Conservation (phyloP, 2,329 filamentous ascomycete genomes). For the Remersonia thermophila region DNA sequence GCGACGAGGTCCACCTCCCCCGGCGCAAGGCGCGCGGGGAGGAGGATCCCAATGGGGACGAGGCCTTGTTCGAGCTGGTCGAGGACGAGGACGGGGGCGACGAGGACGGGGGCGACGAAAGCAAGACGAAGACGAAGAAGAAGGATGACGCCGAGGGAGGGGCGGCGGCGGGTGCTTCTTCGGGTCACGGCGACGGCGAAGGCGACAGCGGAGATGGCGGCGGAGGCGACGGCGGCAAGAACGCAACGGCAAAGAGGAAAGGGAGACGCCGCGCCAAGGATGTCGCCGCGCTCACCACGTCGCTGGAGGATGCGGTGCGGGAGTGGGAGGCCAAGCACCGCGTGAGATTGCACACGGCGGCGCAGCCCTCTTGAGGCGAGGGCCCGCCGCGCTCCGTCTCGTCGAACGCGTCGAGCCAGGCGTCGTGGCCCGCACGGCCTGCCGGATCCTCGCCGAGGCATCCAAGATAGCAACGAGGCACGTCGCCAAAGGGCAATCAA, state of each 20-base stretch:
- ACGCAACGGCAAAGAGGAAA: background rate
- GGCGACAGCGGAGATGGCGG: background rate
- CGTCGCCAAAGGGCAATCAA: too few relatives aligned
- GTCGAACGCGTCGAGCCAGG: too few relatives aligned
- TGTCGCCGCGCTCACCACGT: constrained; percentile 11
- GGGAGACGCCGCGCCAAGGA: constrained; percentile 15
- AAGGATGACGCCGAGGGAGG: background rate
- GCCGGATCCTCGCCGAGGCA: too few relatives aligned
- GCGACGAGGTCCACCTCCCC: constrained; percentile 22
- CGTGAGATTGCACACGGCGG: background rate
- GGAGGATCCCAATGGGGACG: constrained; percentile 9
- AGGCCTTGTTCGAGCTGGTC: constrained; percentile 11
- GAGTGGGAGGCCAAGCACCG: constrained; percentile 15
- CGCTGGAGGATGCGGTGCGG: constrained; percentile 11
- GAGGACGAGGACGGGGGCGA: background rate
- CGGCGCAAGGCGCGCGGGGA: constrained; percentile 13
- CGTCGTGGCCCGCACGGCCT: too few relatives aligned
- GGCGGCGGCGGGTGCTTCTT: too few relatives aligned
- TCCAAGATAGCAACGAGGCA: too few relatives aligned
- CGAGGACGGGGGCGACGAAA: background rate
- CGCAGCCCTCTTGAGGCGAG: too few relatives aligned
- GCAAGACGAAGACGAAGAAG: background rate
- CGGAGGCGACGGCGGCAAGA: background rate
- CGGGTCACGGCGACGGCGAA: background rate
- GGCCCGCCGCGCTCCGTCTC: too few relatives aligned